Conservation (phyloP, 306 rosid species). For the Vicia faba region DNA sequence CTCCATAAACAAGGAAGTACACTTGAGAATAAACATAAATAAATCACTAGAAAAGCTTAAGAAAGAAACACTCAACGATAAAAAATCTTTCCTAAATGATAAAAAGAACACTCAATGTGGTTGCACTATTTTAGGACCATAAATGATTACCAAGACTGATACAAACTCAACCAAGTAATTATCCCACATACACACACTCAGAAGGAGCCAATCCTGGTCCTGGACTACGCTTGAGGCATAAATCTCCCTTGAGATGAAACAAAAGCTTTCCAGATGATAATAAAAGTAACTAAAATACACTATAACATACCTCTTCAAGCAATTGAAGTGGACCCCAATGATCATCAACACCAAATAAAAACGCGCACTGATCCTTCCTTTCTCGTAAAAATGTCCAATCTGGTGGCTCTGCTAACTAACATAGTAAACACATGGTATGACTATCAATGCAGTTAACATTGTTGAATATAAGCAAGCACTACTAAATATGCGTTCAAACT, state of each 20-base stretch:
- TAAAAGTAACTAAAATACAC: constrained; percentile 5
- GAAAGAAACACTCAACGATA: too few relatives aligned
- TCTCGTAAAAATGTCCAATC: constrained; percentile 82
- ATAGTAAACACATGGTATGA: constrained; percentile 44
- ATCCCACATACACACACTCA: constrained; percentile 2
- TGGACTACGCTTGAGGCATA: constrained; percentile 18
- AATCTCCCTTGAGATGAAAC: constrained; percentile 9
- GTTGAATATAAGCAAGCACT: neutral
- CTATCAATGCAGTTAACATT: constrained; percentile 31
- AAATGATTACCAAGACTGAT: constrained; percentile 13
- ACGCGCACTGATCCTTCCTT: constrained; percentile 61
- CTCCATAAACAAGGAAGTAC: constrained; percentile 4
- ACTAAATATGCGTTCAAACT: constrained; percentile 14
- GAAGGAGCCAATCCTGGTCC: constrained; percentile 5
- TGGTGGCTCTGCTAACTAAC: constrained; percentile 77
- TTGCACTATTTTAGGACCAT: constrained; percentile 14
- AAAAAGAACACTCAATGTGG: neutral
- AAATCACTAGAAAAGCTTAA: constrained; percentile 18
- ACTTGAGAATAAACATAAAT: neutral
- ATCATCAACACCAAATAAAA: constrained; percentile 78
- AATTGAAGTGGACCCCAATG: constrained; percentile 94
- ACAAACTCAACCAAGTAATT: constrained; percentile 12
- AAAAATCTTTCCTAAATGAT: neutral
- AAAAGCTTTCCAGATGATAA: constrained; percentile 33
- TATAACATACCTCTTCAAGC: constrained; percentile 70